These are phyloP conservation scores for Musa itinerans DNA, from an alignment of 176 grass and related monocot genomes.

Conservation along the genomic window DNA sequence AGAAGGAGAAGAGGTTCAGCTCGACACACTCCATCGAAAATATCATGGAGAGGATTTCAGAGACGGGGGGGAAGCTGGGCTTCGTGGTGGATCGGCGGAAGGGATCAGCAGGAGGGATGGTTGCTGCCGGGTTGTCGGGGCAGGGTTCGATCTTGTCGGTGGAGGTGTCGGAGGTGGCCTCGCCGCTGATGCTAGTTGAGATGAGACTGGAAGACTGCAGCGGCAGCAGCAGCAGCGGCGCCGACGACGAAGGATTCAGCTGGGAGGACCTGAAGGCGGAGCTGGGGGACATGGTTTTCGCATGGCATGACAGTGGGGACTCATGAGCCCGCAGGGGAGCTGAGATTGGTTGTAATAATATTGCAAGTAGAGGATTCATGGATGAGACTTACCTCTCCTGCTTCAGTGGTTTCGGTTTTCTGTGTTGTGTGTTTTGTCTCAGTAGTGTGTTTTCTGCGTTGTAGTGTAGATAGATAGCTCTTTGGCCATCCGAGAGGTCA, in stretches of 20 bases:
- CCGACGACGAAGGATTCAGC: slow-evolving; percentile 23
- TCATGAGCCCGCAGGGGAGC: background rate
- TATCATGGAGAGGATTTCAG: slow-evolving; percentile 43
- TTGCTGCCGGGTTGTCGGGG: background rate
- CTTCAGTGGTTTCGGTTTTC: background rate
- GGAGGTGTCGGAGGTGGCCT: slow-evolving; percentile 49
- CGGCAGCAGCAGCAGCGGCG: slow-evolving; percentile 1
- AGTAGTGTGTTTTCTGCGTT: background rate
- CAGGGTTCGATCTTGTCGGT: slow-evolving; percentile 37
- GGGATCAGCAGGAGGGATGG: background rate
- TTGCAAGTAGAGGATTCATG: background rate
- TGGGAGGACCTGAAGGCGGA: slow-evolving; percentile 62
- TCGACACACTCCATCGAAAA: slow-evolving; percentile 42
- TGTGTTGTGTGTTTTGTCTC: background rate
- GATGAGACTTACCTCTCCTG: background rate
- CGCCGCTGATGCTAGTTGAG: slow-evolving; percentile 60
- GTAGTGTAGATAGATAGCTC: background rate
- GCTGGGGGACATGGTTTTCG: slow-evolving; percentile 57
- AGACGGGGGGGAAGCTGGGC: slow-evolving; percentile 45
- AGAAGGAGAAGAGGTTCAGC: slow-evolving; percentile 40
- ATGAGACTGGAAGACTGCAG: slow-evolving; percentile 36
- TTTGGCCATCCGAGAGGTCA: background rate
- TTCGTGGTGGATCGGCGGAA: slow-evolving; percentile 43
- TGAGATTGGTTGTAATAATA: background rate
- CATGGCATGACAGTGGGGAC: slow-evolving; percentile 40